These are phyloP conservation scores for Thyridium curvatum DNA, from an alignment of 2,329 filamentous ascomycete genomes.

Conservation along the genomic window DNA sequence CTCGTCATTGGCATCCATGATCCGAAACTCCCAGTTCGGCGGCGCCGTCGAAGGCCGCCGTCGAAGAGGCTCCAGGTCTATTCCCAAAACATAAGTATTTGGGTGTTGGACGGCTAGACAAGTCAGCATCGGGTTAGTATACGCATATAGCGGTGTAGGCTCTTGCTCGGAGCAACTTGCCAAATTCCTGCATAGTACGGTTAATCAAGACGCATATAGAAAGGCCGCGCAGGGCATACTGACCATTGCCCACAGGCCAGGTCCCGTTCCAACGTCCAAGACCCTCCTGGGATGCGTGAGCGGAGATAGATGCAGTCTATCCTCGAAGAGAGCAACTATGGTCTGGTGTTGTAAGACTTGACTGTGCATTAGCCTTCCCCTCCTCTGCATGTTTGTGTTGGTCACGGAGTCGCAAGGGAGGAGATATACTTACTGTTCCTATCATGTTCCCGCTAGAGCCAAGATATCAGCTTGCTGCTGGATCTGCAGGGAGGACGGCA, in stretches of 20 bases:
- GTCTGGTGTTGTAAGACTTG: slow-evolving; percentile 20
- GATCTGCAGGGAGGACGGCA: neutral
- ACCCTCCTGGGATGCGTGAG: slow-evolving; percentile 16
- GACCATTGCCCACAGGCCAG: slow-evolving; percentile 21
- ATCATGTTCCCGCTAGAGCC: slow-evolving; percentile 1
- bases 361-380: neutral
- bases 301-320: slow-evolving; percentile 18
- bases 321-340: slow-evolving; percentile 19
- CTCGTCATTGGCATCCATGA: slow-evolving; percentile 17
- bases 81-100: slow-evolving; percentile 17
- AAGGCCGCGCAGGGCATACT: slow-evolving; percentile 5
- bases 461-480: neutral
- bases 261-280: slow-evolving; percentile 20
- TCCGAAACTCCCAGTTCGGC: slow-evolving; percentile 20
- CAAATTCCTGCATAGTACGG: slow-evolving; percentile 11
- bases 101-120: slow-evolving; percentile 16
- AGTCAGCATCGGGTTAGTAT: slow-evolving; percentile 1
- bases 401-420: neutral
- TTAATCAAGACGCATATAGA: slow-evolving; percentile 5
- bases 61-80: slow-evolving; percentile 20
- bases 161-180: slow-evolving; percentile 6
- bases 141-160: neutral
- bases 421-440: neutral
- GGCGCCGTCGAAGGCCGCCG: slow-evolving; percentile 14
- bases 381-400: neutral